These are phyloP conservation scores for Exophiala sp. DNA, from an alignment of 2,329 filamentous ascomycete genomes.

Conservation along the genomic window DNA sequence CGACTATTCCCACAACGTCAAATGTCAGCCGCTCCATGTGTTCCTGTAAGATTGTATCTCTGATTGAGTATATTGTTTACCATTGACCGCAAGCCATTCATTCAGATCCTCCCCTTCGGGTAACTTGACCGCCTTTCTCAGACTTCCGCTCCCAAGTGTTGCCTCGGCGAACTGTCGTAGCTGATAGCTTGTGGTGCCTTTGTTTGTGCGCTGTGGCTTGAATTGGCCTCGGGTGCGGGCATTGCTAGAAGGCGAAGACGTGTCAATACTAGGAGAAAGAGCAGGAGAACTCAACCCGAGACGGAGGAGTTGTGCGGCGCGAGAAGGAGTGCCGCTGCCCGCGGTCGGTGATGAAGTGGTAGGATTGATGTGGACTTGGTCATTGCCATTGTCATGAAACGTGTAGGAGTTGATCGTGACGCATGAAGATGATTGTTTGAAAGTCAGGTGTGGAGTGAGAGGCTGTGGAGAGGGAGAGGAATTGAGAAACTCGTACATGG, in stretches of 20 bases:
- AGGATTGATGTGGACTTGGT: conserved; percentile 13
- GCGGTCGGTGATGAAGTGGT: conserved; percentile 8
- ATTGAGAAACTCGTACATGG: conserved; percentile 59
- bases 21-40: conserved; percentile 21
- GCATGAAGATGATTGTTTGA: conserved; percentile 30
- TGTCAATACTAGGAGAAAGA: conserved; percentile 39
- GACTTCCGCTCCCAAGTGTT: conserved; percentile 85
- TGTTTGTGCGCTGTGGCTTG: conserved; percentile 75
- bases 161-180: conserved; percentile 97
- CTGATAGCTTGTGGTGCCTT: conserved; percentile 86
- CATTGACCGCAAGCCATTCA: conserved; percentile 97
- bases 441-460: conserved; percentile 30
- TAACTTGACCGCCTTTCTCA: conserved; percentile 92
- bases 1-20: conserved; percentile 55
- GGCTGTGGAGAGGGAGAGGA: conserved; percentile 31
- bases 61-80: conserved; percentile 42
- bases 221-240: conserved; percentile 85
- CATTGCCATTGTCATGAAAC: conserved; percentile 17
- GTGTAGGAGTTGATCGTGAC: conserved; percentile 30
- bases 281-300: conserved; percentile 34
- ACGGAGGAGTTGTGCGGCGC: conserved; percentile 33
- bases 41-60: background rate
- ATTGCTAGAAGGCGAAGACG: conserved; percentile 54
- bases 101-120: conserved; percentile 97
- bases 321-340: conserved; percentile 25